phyloP scores from a whole-genome alignment of 306 rosid species.

The Heteromeles arbutifolia region DNA sequence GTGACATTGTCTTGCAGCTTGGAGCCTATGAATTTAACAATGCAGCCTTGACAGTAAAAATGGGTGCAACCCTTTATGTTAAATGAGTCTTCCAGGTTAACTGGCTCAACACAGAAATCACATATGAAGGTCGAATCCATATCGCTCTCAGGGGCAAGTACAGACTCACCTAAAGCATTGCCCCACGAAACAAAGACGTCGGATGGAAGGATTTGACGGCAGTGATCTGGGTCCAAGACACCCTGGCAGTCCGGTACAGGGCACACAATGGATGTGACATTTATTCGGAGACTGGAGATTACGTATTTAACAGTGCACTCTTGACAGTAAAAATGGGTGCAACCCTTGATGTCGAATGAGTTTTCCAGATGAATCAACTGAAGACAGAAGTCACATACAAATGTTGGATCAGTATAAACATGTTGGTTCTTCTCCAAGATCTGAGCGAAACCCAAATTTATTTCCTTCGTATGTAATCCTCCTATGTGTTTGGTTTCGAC shows the following conservation, averaged over 20 bases:
- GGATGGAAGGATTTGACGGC: slow-evolving; percentile 28
- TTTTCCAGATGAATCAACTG: not conserved
- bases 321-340: slow-evolving; percentile 38
- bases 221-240: slow-evolving; percentile 19
- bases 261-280: slow-evolving; percentile 28
- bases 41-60: not conserved
- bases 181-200: slow-evolving; percentile 31
- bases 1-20: not conserved
- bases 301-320: slow-evolving; percentile 42
- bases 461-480: too few species aligned
- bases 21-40: too few species aligned
- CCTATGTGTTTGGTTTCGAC: too few species aligned
- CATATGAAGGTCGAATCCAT: too few species aligned
- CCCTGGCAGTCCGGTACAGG: slow-evolving; percentile 35
- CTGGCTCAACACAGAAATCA: not conserved
- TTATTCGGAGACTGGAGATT: slow-evolving; percentile 35
- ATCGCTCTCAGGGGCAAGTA: too few species aligned
- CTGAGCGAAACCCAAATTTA: too few species aligned
- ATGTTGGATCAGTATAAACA: too few species aligned
- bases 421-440: too few species aligned
- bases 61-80: slow-evolving; percentile 16
- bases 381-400: not conserved
- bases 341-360: not conserved
- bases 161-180: slow-evolving; percentile 28
- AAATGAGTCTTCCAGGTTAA: not conserved